Base-by-base conservation (phyloP, 371 early-diverging fungal genomes). In the Circinella minor region DNA sequence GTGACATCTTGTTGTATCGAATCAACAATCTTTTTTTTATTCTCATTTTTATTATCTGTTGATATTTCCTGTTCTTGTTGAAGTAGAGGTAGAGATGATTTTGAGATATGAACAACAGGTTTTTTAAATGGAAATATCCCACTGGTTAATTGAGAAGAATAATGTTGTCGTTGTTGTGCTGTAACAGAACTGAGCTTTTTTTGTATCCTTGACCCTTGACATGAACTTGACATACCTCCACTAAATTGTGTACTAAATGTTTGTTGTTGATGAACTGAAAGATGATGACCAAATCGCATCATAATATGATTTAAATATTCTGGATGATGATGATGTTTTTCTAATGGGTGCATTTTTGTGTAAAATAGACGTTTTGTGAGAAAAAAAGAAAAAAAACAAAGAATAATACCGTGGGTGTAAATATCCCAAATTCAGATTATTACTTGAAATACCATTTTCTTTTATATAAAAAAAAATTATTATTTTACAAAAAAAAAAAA, bases 271-370 rank as follows among this genome's bases (percentile, higher is more conserved):
- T 55, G 15, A 18, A 54, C 55, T 13, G 67, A 66, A 11, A 66
- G 67, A 59, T 66, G 67, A 20, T 66, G 67, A 17, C 67, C 67
- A 36, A 66, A 66, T 3, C 67, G 67, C 60, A 59, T 47, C 43
- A 66, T 46, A 4, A 66, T 49, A 36, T 66, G 60, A 43, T 66
- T 55, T 14, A 66, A 20, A 36, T 66, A 66, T 43, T 66, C 67
- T 18, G 67, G 67, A 9, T 43, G 43, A 43, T 43, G 27, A 11
- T 17, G 36, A 64, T 55, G 57, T 4, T 57, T 57, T 34, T 57
- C 57, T n/a, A 57, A 57, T 17, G 57, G 57, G n/a, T 57, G 57
- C 57, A 57, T 57, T n/a, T 51, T 51, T 51, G 51, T 51, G n/a
- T n/a, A 34, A 34, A 27, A 27, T 27, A 27, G 27, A 27, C 27